Evolutionary conservation across 2,329 filamentous ascomycete species (phyloP).

Genomic region (Aspergillus melleus): DNA sequence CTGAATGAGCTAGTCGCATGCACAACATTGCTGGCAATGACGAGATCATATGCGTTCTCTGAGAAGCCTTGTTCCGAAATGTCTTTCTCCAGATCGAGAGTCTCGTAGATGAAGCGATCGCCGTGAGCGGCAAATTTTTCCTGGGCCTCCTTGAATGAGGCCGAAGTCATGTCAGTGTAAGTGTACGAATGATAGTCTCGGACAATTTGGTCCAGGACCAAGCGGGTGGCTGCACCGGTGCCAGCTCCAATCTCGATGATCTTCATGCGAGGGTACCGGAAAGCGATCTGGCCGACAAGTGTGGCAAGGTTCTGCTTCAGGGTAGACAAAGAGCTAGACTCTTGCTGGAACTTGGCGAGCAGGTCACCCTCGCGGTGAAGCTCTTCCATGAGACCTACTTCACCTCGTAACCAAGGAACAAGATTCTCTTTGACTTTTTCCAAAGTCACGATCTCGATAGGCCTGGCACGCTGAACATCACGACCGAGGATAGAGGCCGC

Average conservation of each 20-base stretch:
- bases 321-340: background rate
- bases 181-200: slow-evolving; percentile 38
- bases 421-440: background rate
- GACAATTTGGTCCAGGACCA: slow-evolving; percentile 31
- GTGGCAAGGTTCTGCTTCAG: background rate
- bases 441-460: background rate
- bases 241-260: slow-evolving; percentile 41
- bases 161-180: slow-evolving; percentile 47
- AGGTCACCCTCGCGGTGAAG: background rate
- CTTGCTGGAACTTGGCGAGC: background rate
- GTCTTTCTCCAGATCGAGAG: slow-evolving; percentile 32
- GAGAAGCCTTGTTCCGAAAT: slow-evolving; percentile 34
- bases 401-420: background rate
- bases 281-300: slow-evolving; percentile 4
- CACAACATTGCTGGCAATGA: slow-evolving; percentile 40
- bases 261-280: slow-evolving; percentile 36
- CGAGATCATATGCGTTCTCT: slow-evolving; percentile 31
- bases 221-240: slow-evolving; percentile 38
- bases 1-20: slow-evolving; percentile 34
- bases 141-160: slow-evolving; percentile 40
- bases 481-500: background rate
- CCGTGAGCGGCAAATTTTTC: slow-evolving; percentile 21
- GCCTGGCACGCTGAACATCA: background rate
- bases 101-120: slow-evolving; percentile 20
- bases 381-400: background rate